phyloP scores from a whole-genome alignment of 305 asterid species.

The Fraxinus baroniana region DNA sequence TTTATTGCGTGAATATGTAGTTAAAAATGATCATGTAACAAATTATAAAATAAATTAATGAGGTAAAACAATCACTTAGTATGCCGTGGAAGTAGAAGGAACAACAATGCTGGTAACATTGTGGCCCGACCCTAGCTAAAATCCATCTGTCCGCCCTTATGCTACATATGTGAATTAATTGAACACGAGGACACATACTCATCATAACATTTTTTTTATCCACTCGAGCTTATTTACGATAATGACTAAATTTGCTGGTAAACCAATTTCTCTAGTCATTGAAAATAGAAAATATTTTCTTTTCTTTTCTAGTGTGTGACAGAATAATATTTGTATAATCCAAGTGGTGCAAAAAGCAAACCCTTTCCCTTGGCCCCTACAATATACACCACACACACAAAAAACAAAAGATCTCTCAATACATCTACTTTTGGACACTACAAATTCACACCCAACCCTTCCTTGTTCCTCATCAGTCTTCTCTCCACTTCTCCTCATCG shows the following conservation, averaged over 20 bases:
- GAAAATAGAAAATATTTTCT: constrained; percentile 12
- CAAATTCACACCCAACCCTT: constrained; percentile 55
- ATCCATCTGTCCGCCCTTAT: neutral
- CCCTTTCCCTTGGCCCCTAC: constrained; percentile 13
- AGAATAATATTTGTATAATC: constrained; percentile 27
- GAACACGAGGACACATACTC: neutral
- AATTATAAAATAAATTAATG: no score
- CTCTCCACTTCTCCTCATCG: constrained; percentile 23
- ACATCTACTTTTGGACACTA: constrained; percentile 43
- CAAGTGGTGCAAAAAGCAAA: constrained; percentile 54
- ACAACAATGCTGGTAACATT: neutral
- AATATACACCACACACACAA: neutral
- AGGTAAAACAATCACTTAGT: no score
- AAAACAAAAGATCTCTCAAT: neutral
- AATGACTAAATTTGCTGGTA: neutral
- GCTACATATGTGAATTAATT: constrained; percentile 5
- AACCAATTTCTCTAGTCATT: neutral
- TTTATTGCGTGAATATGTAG: no score
- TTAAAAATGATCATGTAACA: no score
- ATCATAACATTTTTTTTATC: constrained; percentile 4
- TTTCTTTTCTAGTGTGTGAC: constrained; percentile 7
- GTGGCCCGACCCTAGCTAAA: neutral
- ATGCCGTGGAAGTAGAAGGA: neutral
- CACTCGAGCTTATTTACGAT: constrained; percentile 16
- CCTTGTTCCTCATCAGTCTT: constrained; percentile 46